Evolutionary conservation across 78 protist species (phyloP), one percentile per base, ranked within the genome.

Genomic region (Chrysochromulina tobinii): DNA sequence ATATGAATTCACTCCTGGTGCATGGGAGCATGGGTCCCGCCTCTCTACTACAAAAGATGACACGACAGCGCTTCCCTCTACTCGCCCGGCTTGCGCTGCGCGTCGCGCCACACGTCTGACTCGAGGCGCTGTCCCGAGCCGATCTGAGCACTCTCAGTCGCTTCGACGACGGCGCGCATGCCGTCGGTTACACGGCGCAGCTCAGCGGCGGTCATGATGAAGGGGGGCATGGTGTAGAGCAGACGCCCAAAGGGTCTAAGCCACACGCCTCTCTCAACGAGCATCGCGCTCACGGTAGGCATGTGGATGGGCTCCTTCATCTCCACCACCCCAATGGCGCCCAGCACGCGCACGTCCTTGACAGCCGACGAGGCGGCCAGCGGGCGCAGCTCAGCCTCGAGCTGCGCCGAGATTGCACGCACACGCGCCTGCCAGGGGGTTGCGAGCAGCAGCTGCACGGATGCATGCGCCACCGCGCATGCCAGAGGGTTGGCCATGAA

Each of bases 271-370:
- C 1, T 2, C 55, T 15, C 12, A 2, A 53, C 91, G 61, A 89
- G 73, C 21, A 15, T 12, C 69, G 25, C 20, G 17, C 25, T 6
- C 15, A 64, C 25, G 69, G 15, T 21, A 6, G 69, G 53, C 79
- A n/a, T 4, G 51, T 69, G 25, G 50, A n/a, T 7, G 50, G 81
- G 23, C 38, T 9, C 68, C 91, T 5, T 8, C 61, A 67, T 11
- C 91, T 88, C 91, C 53, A 89, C 75, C 21, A 69, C 91, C n/a
- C 91, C 91, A 21, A 89, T 89, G 54, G 83, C 91, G 38, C 91
- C 91, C 21, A 89, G 66, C 91, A 59, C 68, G 38, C 91, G 51
- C 64, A 69, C 91, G 85, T 69, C 91, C 18, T 8, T 54, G 20
- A 89, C 91, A 4, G 68, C 57, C 21, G 38, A 25, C 18, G 55